phyloP scores from a whole-genome alignment of 495 filamentous ascomycete species.

The Apiosordaria backusii region DNA sequence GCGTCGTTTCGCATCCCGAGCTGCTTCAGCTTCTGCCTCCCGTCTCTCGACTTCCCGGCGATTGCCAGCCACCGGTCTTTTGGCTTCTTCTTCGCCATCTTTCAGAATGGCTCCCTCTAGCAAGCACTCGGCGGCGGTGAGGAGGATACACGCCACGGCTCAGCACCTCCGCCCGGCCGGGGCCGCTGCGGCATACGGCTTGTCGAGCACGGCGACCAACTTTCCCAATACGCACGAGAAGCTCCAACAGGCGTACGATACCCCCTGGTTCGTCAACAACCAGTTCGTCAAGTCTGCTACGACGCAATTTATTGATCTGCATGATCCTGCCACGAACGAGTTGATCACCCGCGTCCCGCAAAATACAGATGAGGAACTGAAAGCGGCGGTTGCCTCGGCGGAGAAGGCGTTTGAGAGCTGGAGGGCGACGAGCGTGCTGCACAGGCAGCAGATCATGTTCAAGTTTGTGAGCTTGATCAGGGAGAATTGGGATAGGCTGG shows the following conservation, averaged over 20 bases:
- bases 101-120: slow-evolving; percentile 37
- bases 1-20: slow-evolving; percentile 42
- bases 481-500: slow-evolving; percentile 92
- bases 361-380: slow-evolving; percentile 84
- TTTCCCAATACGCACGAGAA: slow-evolving; percentile 82
- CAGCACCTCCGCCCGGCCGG: slow-evolving; percentile 50
- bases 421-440: slow-evolving; percentile 77
- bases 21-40: slow-evolving; percentile 28
- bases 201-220: slow-evolving; percentile 59
- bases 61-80: slow-evolving; percentile 16
- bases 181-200: slow-evolving; percentile 32
- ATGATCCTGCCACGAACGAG: slow-evolving; percentile 96
- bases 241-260: slow-evolving; percentile 71
- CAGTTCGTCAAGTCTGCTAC: slow-evolving; percentile 74
- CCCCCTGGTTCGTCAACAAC: slow-evolving; percentile 90
- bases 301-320: slow-evolving; percentile 81
- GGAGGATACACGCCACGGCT: slow-evolving; percentile 59
- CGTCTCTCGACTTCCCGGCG: not conserved
- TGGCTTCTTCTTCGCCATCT: slow-evolving; percentile 23
- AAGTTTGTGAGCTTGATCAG: slow-evolving; percentile 87
- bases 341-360: slow-evolving; percentile 97
- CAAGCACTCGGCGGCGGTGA: slow-evolving; percentile 30
- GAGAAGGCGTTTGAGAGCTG: slow-evolving; percentile 87
- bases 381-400: slow-evolving; percentile 82
- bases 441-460: slow-evolving; percentile 95